Percentiles rank a stretch among this genome's conserved stretches.
Evolutionary conservation across 2,329 filamentous ascomycete species (phyloP).

Genomic region (Fusarium sarcochroum): DNA sequence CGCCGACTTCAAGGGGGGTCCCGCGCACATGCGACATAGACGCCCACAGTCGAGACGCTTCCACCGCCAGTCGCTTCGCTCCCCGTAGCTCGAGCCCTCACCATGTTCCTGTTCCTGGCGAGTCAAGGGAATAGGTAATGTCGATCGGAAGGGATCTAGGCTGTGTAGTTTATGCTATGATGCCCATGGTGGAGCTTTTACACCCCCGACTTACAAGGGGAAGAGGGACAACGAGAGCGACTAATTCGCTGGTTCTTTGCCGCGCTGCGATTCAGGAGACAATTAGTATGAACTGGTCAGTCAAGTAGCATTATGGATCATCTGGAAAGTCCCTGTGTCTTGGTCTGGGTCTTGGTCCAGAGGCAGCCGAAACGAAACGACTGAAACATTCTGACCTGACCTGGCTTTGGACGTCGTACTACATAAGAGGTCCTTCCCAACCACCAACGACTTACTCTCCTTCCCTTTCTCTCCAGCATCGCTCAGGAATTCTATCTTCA

Average conservation of each 20-base stretch:
- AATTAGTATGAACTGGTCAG: background rate
- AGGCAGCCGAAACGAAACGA: constrained; percentile 42
- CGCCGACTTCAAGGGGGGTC: constrained; percentile 24
- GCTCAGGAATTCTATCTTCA: constrained; percentile 46
- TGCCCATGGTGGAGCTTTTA: constrained; percentile 20
- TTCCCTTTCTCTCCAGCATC: constrained; percentile 36
- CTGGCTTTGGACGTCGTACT: constrained; percentile 24
- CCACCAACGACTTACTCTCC: constrained; percentile 11
- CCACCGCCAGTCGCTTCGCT: constrained; percentile 39
- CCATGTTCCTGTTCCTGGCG: constrained; percentile 14
- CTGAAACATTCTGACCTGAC: constrained; percentile 35
- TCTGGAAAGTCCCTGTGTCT: background rate
- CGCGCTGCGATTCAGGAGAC: constrained; percentile 40
- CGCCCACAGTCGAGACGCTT: constrained; percentile 44
- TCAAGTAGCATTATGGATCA: constrained; percentile 10
- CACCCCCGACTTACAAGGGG: constrained; percentile 13
- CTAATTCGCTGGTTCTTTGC: constrained; percentile 34
- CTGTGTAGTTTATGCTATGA: constrained; percentile 28
- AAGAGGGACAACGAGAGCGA: constrained; percentile 32
- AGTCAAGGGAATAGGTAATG: constrained; percentile 24
- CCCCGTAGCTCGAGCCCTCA: constrained; percentile 12
- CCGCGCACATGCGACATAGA: constrained; percentile 44
- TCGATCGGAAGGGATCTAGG: constrained; percentile 22
- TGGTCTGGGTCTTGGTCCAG: constrained; percentile 17
- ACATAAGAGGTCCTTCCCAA: constrained; percentile 42